Conservation (phyloP, 306 rosid genomes). For the Myrica gale region DNA sequence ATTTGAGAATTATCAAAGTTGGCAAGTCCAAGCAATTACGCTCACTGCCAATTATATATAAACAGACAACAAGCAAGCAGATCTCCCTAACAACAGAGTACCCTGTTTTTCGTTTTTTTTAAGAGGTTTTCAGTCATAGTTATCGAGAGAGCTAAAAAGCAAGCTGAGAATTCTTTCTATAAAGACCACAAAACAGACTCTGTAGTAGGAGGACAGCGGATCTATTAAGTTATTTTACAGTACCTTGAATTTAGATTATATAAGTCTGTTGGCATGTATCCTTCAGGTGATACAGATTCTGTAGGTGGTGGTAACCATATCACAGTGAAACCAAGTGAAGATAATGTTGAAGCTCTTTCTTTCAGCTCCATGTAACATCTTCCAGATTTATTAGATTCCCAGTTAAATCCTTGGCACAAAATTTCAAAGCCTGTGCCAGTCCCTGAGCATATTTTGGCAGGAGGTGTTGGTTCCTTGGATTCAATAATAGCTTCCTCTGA, state of each 20-base stretch:
- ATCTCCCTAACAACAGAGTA: not conserved
- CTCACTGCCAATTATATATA: not conserved
- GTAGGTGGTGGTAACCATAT: slow-evolving; percentile 98
- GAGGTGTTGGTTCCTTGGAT: slow-evolving; percentile 18
- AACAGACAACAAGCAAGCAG: not conserved
- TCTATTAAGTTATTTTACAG: not conserved
- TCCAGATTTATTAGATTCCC: slow-evolving; percentile 95
- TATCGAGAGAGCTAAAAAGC: not conserved
- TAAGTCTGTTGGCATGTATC: slow-evolving; percentile 94
- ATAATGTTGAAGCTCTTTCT: slow-evolving; percentile 61
- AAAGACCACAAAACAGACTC: slow-evolving; percentile 4
- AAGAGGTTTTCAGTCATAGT: not conserved
- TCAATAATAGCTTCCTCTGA: slow-evolving; percentile 50
- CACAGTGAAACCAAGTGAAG: slow-evolving; percentile 80
- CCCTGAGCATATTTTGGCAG: slow-evolving; percentile 48
- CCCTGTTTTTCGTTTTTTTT: not conserved
- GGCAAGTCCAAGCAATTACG: slow-evolving; percentile 15
- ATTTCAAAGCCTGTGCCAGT: slow-evolving; percentile 88
- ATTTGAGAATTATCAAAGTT: slow-evolving; percentile 11
- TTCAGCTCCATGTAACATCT: slow-evolving; percentile 85
- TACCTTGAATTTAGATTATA: slow-evolving; percentile 93
- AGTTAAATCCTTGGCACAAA: slow-evolving; percentile 96
- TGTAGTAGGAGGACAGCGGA: not conserved
- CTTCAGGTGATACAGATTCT: slow-evolving; percentile 93
- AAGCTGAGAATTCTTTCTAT: not conserved